Evolutionary conservation across 1,284 basidiomycete genomes (phyloP).

Genomic region (Bondarzewia mesenterica): DNA sequence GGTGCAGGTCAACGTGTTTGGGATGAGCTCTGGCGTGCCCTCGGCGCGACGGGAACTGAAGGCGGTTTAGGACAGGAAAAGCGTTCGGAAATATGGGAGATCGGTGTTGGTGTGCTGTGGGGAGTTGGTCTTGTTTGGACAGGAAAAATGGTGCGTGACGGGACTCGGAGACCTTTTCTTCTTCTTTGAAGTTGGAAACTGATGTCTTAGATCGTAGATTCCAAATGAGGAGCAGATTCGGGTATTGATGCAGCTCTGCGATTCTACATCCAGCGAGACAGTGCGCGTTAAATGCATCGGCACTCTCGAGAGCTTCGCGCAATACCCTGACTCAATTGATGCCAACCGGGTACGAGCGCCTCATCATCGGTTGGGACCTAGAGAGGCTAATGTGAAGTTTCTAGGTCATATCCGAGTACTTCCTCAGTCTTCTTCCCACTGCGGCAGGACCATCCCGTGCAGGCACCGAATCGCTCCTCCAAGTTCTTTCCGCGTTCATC

Average conservation of each 20-base stretch:
- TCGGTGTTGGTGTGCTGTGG: slow-evolving; percentile 75
- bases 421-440: slow-evolving; percentile 50
- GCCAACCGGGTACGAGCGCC: slow-evolving; percentile 54
- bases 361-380: slow-evolving; percentile 12
- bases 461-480: slow-evolving; percentile 70
- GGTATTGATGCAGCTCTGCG: slow-evolving; percentile 60
- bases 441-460: slow-evolving; percentile 28
- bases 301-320: slow-evolving; percentile 74
- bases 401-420: slow-evolving; percentile 61
- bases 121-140: slow-evolving; percentile 65
- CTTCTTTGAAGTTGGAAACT: no score
- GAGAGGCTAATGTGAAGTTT: slow-evolving; percentile 6
- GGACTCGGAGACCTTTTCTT: background rate
- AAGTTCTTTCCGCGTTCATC: slow-evolving; percentile 80
- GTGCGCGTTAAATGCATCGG: slow-evolving; percentile 76
- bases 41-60: slow-evolving; percentile 52
- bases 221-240: slow-evolving; percentile 56
- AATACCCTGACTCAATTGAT: slow-evolving; percentile 53
- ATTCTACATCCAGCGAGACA: slow-evolving; percentile 42
- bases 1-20: slow-evolving; percentile 48
- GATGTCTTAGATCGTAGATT: no score
- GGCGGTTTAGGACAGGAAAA: slow-evolving; percentile 52
- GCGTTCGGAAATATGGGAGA: slow-evolving; percentile 62
- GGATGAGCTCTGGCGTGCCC: slow-evolving; percentile 50
- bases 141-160: slow-evolving; percentile 41